Base-by-base conservation (phyloP, 2,329 filamentous ascomycete genomes). In the Aspergillus neotritici region DNA sequence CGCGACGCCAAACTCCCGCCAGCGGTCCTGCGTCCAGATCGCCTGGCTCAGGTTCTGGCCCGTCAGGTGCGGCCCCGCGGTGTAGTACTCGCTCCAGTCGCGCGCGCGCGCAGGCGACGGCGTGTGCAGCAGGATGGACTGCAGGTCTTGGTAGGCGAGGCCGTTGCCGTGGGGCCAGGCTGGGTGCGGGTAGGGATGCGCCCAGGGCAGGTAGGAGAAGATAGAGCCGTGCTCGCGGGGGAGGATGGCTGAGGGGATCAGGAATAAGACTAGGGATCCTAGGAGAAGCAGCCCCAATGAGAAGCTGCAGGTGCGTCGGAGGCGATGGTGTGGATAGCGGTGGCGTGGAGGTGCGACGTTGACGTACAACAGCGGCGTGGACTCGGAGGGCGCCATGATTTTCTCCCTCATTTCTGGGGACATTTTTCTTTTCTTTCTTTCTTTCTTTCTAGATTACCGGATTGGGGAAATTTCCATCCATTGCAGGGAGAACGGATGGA, bases 81-180 rank as follows among this genome's bases (percentile, higher is more conserved):
- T 86, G 57, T 91, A 91, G 63, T 90, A 91, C 49, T 72, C 73
- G 63, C 82, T 87, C 85, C 85, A 90, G 66, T 87, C 80, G 50
- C 78, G 74, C 7, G 77, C 78, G 49, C 77, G 77, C 12, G 70
- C 66, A 31, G 73, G 70, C 34, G 72, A 70, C 1, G 80, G 79
- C 1, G 76, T 80, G 11, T 69, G 65, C 4, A 72, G 62, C 21
- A 83, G 63, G 32, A 81, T 71, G 15, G 73, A 61, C 53, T 77
- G 72, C 35, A 84, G 68, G 31, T 78, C 70, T n/a, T 73, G 62
- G 50, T 75, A 80, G 17, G 66, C 65, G 35, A 82, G 55, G 11
- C 76, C 75, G 32, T 65, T 48, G 10, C 64, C 63, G 29, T 66
- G 55, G 1, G 70, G 68, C 70, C 69, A 73, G 33, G 61, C 57